phyloP scores from a whole-genome alignment of 2,329 filamentous ascomycete genomes.

The Sphaerulina vaccinii region DNA sequence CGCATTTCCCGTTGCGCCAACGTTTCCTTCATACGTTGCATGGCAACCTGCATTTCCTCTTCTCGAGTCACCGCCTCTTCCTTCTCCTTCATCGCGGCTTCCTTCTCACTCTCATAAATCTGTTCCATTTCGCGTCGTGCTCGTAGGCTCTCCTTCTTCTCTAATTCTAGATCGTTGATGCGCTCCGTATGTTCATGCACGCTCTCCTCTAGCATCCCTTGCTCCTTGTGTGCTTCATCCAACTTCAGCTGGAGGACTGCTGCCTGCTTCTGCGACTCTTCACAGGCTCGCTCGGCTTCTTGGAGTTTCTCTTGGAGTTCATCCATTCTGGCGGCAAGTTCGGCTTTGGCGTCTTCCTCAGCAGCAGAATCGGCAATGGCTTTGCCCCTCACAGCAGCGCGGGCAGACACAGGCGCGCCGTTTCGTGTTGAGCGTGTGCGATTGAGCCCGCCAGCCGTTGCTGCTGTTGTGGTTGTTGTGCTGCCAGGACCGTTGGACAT shows the following conservation, averaged over 20 bases:
- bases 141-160: constrained; percentile 78
- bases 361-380: constrained; percentile 34
- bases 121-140: constrained; percentile 88
- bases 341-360: constrained; percentile 69
- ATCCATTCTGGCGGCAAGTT: constrained; percentile 74
- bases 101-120: constrained; percentile 87
- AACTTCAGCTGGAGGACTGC: constrained; percentile 82
- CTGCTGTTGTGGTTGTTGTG: too few relatives aligned
- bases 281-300: constrained; percentile 80
- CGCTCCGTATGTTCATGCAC: constrained; percentile 83
- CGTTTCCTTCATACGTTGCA: constrained; percentile 88
- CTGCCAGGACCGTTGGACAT: constrained; percentile 22
- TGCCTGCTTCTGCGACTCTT: constrained; percentile 66
- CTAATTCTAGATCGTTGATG: constrained; percentile 75
- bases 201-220: constrained; percentile 81
- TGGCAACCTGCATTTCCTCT: constrained; percentile 85
- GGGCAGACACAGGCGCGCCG: constrained; percentile 68
- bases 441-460: constrained; percentile 28
- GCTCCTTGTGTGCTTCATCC: constrained; percentile 80
- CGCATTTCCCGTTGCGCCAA: constrained; percentile 70
- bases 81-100: constrained; percentile 84
- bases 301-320: constrained; percentile 80
- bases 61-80: constrained; percentile 81
- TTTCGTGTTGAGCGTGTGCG: constrained; percentile 62
- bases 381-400: constrained; percentile 63